Base-by-base conservation (phyloP, 805 yeast species). In the Ogataea nakhonphanomensis region DNA sequence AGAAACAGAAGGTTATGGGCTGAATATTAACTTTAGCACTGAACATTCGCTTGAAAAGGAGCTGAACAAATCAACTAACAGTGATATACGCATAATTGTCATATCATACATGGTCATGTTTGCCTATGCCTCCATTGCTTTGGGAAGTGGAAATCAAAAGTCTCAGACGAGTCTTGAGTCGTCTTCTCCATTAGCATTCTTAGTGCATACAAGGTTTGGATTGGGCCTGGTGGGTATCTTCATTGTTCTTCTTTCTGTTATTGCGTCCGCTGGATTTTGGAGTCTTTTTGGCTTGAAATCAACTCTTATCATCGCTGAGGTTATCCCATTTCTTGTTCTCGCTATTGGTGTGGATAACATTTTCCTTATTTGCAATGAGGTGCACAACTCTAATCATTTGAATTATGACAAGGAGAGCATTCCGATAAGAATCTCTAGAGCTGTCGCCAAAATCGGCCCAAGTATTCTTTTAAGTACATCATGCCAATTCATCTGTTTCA, bases 261-360 rank as follows among this genome's bases (percentile, higher is more conserved):
- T 77, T 1, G 74, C 95, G 1, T 79, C 97, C 0, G 86, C 89
- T 0, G 98, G 98, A 0, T 51, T 88, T 4, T 84, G 87, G 62
- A 76, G 93, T 9, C 53, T 75, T 5, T 43, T 84, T n/a, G 95
- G 93, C 0, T 64, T 90, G 35, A 87, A 85, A 54, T 85, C 95
- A 0, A 91, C 98, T 0, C 67, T 91, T 30, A 90, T 91, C 49
- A 88, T 91, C 42, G 97, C 98, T 2, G 98, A 93, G 59, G 99
- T 91, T 5, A 91, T 91, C 25, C 98, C 98, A 8, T 91, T 91
- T 57, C 67, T 91, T 53, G 84, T 91, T 10, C 69, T 91, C 43
- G 99, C 99, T 0, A 81, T 91, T 41, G 99, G 99, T n/a, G 88
- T 91, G 21, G 99, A 91, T 64, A 91, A 91, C 59, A 85, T 91